Evolutionary conservation across 345 rosid genomes (phyloP), one percentile per base, ranked within the genome.

Genomic region (Rhizophora apiculata): DNA sequence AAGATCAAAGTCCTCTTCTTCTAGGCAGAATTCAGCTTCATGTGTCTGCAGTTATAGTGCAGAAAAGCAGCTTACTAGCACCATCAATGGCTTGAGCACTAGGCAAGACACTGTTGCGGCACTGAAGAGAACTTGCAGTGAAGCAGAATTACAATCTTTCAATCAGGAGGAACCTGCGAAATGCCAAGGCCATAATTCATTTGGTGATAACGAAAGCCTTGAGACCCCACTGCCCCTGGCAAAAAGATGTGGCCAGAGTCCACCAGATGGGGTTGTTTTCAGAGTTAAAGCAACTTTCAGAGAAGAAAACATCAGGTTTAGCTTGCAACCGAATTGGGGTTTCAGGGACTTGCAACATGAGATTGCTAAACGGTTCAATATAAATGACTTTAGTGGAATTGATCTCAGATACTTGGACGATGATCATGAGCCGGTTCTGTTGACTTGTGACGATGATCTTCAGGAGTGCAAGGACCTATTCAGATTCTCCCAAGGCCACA

Each of bases 401-500:
- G 59, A 69, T 60, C 63, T 77, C 60, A 72, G 65, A 68, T 77
- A 77, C 59, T 18, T 69, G 54, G 81, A 77, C 34, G 75, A 60
- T 20, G 81, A 77, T 60, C 67, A 68, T 0, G 81, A 77, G 34
- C 27, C 67, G 20, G 77, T 78, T 69, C 77, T 78, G 32, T 65
- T 78, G 74, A 78, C 74, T 4, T 72, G 80, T 52, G 80, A 72
- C 51, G 80, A 60, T 34, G 80, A 77, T 72, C 89, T 93, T 15
- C 94, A 89, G 74, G 98, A 93, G 75, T 93, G 98, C 60, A 74
- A 81, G 31, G 94, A 93, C 69, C 77, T 91, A 65, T 60, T 87
- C 72, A 88, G 82, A 77, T 76, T 78, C 66, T 80, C 82, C 22
- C 84, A 67, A 52, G 74, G 76, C 70, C 78, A 72, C 64, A 86